A percentile compares a stretch with the other conserved stretches of the same genome.
Evolutionary conservation across 192 early-diverging fungal genomes (phyloP).

Genomic region (Entomortierella parvispora): DNA sequence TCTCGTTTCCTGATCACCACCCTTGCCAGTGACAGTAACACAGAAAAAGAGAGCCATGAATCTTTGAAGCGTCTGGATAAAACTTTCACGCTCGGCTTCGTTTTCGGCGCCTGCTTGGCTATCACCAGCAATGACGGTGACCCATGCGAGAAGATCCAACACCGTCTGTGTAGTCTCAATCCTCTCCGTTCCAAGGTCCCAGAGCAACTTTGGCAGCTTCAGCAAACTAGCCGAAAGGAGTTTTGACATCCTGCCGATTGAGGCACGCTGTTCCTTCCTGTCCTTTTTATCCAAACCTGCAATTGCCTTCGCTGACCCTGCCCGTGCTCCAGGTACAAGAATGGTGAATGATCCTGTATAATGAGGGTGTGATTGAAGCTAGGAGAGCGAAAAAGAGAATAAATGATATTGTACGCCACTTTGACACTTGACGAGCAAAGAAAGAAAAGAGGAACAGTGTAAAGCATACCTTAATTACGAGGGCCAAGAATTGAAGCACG

Average conservation of each 20-base stretch:
- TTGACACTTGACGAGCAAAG: too few relatives aligned
- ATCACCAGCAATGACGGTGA: conserved; percentile 35
- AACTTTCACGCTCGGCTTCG: conserved; percentile 24
- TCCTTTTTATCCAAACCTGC: conserved; percentile 21
- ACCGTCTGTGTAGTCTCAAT: conserved; percentile 57
- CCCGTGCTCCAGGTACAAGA: conserved; percentile 44
- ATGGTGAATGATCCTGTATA: conserved; percentile 46
- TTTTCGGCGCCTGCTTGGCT: not conserved
- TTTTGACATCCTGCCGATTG: conserved; percentile 28
- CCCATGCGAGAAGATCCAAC: conserved; percentile 44
- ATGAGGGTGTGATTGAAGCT: conserved; percentile 54
- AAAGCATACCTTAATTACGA: conserved; percentile 30
- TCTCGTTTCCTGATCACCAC: conserved; percentile 14
- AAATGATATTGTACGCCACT: conserved; percentile 1
- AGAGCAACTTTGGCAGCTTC: conserved; percentile 61
- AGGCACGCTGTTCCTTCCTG: conserved; percentile 28
- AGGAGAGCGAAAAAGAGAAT: not conserved
- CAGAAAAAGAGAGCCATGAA: conserved; percentile 45
- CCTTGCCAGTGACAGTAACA: conserved; percentile 28
- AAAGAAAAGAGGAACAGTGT: conserved; percentile 26
- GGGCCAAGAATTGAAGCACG: conserved; percentile 30
- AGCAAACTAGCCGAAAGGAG: conserved; percentile 49
- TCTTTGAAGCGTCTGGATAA: conserved; percentile 38
- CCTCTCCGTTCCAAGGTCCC: conserved; percentile 57
- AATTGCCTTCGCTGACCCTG: not conserved